Evolutionary conservation across 1,139 yeast genomes (phyloP), one percentile per base, ranked within the genome.

Genomic region (Saccharomyces hybrid): DNA sequence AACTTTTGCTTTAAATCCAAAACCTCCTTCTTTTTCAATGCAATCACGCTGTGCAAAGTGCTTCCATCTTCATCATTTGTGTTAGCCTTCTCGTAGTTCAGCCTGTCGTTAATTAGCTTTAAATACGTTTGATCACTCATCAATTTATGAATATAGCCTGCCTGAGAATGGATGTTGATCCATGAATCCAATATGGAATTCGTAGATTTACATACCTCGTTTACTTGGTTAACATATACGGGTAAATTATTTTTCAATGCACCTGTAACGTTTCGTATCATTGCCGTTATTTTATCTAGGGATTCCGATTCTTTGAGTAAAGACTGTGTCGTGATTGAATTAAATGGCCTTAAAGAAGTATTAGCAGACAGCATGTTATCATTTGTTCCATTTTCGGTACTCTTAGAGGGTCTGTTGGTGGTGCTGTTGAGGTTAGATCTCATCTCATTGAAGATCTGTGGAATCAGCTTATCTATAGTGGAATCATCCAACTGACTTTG

Each of bases 131-230:
- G 54, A 32, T 63, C 60, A 25, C 56, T 58, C 70, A 67, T 67
- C 23, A 68, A 49, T 14, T 62, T 57, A 47, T 66, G 58, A 13
- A 66, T 58, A 46, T 67, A 64, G n/a, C 68, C 67, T 5, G 71
- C 70, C 49, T 67, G 69, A 7, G 70, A 66, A 51, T 67, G 70
- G 34, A 68, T 67, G 47, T 59, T 57, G 29, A 67, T 63, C 69
- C 70, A 68, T 7, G 66, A 60, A 54, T 68, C 71, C 27, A 68
- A 55, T 34, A 67, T 61, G 23, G 57, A 52, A 52, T 67, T 67
- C 7, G 69, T 65, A 2, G 68, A 61, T 46, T 58, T 55, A 55
- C 71, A 67, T 19, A 67, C 64, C 47, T 61, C 62, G 53, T 64
- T 58, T 26, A 68, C 63, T 41, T 62, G 56, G 11, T 54, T 54